These are phyloP conservation scores for Colletotrichum sp. DNA, from an alignment of 2,329 filamentous ascomycete genomes.

Conservation along the genomic window DNA sequence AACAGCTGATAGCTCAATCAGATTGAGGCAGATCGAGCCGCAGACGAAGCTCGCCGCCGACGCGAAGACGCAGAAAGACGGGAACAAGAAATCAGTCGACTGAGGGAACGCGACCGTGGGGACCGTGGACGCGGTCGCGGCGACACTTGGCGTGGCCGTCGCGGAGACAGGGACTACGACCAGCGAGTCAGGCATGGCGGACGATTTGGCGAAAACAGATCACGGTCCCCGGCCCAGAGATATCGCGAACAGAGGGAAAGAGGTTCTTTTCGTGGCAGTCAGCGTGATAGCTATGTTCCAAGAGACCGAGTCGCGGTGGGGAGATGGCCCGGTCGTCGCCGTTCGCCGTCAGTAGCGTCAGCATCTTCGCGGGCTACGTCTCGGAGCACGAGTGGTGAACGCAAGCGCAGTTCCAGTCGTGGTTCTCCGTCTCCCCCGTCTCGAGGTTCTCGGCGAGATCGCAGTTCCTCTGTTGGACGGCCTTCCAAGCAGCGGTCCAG, in stretches of 20 bases:
- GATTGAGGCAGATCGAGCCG: conserved; percentile 83
- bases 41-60: conserved; percentile 74
- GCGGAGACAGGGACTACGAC: conserved; percentile 56
- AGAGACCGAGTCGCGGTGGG: conserved; percentile 48
- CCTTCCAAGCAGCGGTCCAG: conserved; percentile 44
- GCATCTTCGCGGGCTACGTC: conserved; percentile 37
- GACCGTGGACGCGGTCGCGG: conserved; percentile 56
- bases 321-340: conserved; percentile 47
- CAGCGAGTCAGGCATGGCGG: conserved; percentile 47
- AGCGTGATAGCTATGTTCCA: conserved; percentile 60
- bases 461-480: conserved; percentile 31
- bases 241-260: conserved; percentile 47
- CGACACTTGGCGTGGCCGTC: conserved; percentile 59
- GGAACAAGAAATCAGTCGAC: conserved; percentile 71
- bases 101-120: conserved; percentile 69
- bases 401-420: conserved; percentile 32
- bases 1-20: conserved; percentile 36
- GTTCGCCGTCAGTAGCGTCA: conserved; percentile 38
- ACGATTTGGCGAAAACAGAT: conserved; percentile 50
- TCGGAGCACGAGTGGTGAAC: conserved; percentile 31
- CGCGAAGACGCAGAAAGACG: conserved; percentile 75
- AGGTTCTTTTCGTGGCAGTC: conserved; percentile 39
- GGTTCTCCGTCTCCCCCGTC: conserved; percentile 37
- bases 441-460: conserved; percentile 35
- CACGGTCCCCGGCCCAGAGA: conserved; percentile 52